Evolutionary conservation across 1,139 yeast genomes (phyloP), one percentile per base, ranked within the genome.

Genomic region (Yamadazyma jaroonii): DNA sequence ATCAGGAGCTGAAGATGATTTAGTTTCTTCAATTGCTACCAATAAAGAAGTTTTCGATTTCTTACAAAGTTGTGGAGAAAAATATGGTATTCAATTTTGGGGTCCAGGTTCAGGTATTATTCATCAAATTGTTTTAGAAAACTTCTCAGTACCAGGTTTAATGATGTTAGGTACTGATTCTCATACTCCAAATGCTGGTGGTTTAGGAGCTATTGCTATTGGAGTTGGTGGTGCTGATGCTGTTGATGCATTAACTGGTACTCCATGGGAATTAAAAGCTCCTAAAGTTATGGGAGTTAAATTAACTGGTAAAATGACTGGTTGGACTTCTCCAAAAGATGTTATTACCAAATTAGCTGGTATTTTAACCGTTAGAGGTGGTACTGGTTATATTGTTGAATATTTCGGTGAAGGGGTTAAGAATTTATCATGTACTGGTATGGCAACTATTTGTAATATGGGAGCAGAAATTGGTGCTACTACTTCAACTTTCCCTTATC

Each of bases 141-240:
- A 92, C 70, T 92, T 85, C 64, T 81, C 95, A 33, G 92, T 87
- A 36, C 97, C 97, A 25, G 97, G 97, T 52, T 71, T 86, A 46
- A 81, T 90, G 89, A 86, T 90, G 95, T 72, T 90, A 44, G 97
- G 97, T 52, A 90, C 97, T 17, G 97, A 90, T 64, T 87, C 96
- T 4, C 97, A 92, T 61, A 90, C 97, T 34, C 97, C 97, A 32
- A 90, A 90, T 59, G 97, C 97, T 9, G 97, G 97, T 67, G 97
- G 97, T 45, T 72, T 90, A 43, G 97, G 97, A 57, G 95, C 95
- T 43, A 82, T 90, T 47, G 97, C 97, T 48, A 92, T 90, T 57
- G 97, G 97, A 66, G 97, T 89, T 34, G 97, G 97, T 61, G 97
- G 97, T 67, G 97, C 97, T 29, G 97, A 90, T 66, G 97, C 97